Conservation (phyloP, 208 protist genomes). For the Trichomonas vaginalis region DNA sequence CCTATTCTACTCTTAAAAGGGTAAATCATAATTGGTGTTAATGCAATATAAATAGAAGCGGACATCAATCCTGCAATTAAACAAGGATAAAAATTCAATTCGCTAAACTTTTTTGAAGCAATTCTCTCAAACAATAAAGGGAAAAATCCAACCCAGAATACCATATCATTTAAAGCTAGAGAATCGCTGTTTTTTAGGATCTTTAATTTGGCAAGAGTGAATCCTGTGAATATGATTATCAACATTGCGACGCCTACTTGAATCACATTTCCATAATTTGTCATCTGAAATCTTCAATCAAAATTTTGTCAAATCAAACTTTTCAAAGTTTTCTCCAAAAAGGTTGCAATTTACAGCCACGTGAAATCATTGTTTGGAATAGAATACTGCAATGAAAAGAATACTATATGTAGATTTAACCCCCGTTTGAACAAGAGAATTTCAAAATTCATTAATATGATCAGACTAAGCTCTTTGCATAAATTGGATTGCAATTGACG, state of each 20-base stretch:
- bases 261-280: background rate
- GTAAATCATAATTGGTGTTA: background rate
- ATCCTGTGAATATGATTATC: background rate
- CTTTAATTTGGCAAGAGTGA: background rate
- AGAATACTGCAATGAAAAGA: no score
- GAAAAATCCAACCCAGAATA: background rate
- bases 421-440: no score
- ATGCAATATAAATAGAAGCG: background rate
- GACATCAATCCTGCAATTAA: background rate
- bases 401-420: no score
- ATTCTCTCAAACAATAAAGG: background rate
- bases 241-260: background rate
- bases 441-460: no score
- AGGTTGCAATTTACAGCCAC: no score
- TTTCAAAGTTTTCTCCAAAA: no score
- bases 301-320: no score
- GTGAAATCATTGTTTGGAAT: no score
- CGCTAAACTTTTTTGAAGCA: background rate
- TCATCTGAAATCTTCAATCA: no score
- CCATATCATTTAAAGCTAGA: background rate
- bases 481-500: no score
- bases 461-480: no score
- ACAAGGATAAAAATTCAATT: background rate
- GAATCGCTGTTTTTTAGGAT: background rate
- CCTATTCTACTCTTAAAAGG: background rate